Evolutionary conservation across 495 filamentous ascomycete genomes (phyloP).

Genomic region (Aspergillus bridgeri): DNA sequence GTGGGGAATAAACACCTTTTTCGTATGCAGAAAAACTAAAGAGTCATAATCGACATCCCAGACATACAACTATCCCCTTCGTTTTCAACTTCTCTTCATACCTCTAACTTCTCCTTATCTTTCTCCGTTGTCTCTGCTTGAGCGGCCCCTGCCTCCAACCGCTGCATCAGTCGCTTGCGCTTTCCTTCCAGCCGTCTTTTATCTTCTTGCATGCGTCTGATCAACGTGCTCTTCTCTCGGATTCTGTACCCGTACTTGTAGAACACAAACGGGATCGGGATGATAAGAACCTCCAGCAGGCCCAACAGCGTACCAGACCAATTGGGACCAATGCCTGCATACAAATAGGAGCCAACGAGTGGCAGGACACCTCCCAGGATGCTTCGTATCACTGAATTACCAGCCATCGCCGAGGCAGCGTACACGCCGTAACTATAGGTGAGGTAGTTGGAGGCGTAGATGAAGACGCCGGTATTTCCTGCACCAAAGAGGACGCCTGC

Average conservation of each 20-base stretch:
- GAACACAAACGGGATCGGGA: conserved; percentile 24
- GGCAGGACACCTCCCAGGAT: conserved; percentile 68
- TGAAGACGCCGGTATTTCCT: conserved; percentile 73
- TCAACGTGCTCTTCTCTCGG: conserved; percentile 19
- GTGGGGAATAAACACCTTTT: conserved; percentile 8
- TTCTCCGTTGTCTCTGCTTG: conserved; percentile 6
- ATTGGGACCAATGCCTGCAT: conserved; percentile 59
- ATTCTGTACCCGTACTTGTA: conserved; percentile 26
- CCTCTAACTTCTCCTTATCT: conserved; percentile 18
- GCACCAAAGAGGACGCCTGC: conserved; percentile 73
- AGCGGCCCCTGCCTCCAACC: conserved; percentile 4
- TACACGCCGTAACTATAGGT: conserved; percentile 73
- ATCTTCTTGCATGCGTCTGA: conserved; percentile 23
- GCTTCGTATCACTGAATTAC: conserved; percentile 65
- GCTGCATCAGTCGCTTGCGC: conserved; percentile 15
- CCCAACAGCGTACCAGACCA: conserved; percentile 65
- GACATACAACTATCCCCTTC: not conserved
- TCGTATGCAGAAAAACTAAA: not conserved
- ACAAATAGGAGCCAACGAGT: conserved; percentile 71
- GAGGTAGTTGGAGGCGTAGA: conserved; percentile 75
- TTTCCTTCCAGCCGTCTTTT: conserved; percentile 21
- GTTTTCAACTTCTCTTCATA: not conserved
- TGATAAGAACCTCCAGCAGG: conserved; percentile 21
- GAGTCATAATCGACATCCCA: not conserved
- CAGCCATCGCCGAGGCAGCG: conserved; percentile 72